A percentile compares a stretch with the other conserved stretches of the same genome.
Conservation (phyloP, 2,329 filamentous ascomycete genomes). For the Neospermospora avenae region DNA sequence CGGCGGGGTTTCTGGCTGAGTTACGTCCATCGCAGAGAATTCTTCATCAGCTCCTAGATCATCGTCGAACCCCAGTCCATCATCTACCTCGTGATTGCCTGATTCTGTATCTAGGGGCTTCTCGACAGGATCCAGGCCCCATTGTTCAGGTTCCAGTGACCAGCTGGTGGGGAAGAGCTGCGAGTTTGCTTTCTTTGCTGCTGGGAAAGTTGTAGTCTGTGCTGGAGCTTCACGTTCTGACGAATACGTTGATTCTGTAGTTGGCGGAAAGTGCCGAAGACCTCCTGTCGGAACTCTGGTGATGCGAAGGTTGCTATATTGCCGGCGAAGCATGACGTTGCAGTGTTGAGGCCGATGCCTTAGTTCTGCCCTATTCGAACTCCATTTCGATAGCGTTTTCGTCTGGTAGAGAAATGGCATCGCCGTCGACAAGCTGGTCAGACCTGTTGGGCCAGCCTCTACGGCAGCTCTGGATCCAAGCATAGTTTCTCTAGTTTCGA, state of each 20-base stretch:
- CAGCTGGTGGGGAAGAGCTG: not conserved
- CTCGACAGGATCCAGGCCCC: not conserved
- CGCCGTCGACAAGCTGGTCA: slow-evolving; percentile 9
- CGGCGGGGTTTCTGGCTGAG: not conserved
- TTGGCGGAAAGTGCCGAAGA: not conserved
- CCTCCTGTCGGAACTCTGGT: not conserved
- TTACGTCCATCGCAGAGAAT: slow-evolving; percentile 4
- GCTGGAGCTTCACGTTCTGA: slow-evolving; percentile 4
- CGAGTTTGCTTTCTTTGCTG: not conserved
- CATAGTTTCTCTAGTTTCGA: not conserved
- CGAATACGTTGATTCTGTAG: slow-evolving; percentile 5
- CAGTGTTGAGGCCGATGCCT: not conserved
- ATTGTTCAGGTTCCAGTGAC: not conserved
- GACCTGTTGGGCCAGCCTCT: not conserved
- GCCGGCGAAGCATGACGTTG: not conserved
- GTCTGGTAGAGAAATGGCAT: slow-evolving; percentile 67
- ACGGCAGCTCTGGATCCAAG: slow-evolving; percentile 1
- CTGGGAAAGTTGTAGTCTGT: not conserved
- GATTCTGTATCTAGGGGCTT: not conserved
- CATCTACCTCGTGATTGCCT: not conserved
- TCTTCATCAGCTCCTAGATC: slow-evolving; percentile 17
- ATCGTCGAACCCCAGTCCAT: not conserved
- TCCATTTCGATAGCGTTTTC: slow-evolving; percentile 47
- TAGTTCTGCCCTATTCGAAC: slow-evolving; percentile 23
- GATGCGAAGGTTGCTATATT: not conserved